Conservation (phyloP, 768 basidiomycete genomes). For the Naganishia antarctica region DNA sequence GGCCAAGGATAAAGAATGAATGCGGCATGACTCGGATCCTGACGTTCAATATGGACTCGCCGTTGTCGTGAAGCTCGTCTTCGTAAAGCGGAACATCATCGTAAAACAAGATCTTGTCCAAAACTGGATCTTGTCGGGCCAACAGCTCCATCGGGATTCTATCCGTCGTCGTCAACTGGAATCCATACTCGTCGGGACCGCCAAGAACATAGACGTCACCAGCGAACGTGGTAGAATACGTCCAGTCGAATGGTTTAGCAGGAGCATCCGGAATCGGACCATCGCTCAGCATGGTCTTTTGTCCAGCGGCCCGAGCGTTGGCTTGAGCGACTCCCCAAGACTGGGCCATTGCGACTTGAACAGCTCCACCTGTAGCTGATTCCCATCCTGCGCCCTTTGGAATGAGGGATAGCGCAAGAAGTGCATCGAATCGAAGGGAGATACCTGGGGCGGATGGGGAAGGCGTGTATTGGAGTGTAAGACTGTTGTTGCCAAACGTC, state of each 20-base stretch:
- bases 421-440: slow-evolving; percentile 62
- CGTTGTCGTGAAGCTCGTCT: slow-evolving; percentile 96
- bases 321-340: slow-evolving; percentile 58
- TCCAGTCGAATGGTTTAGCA: slow-evolving; percentile 95
- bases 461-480: slow-evolving; percentile 61
- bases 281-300: slow-evolving; percentile 33
- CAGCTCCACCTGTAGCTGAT: slow-evolving; percentile 79
- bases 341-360: slow-evolving; percentile 91
- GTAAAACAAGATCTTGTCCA: slow-evolving; percentile 75
- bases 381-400: slow-evolving; percentile 61
- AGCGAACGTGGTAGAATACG: slow-evolving; percentile 82
- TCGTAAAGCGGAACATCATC: slow-evolving; percentile 92
- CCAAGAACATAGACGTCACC: slow-evolving; percentile 51
- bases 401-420: slow-evolving; percentile 66
- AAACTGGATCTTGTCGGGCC: slow-evolving; percentile 71
- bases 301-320: neutral
- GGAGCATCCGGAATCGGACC: slow-evolving; percentile 45
- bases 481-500: slow-evolving; percentile 82
- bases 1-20: slow-evolving; percentile 80
- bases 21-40: slow-evolving; percentile 95
- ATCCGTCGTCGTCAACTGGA: slow-evolving; percentile 38
- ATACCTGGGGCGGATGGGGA: slow-evolving; percentile 55
- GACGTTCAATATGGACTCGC: slow-evolving; percentile 74
- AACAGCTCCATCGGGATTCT: slow-evolving; percentile 77
- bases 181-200: slow-evolving; percentile 26